phyloP scores from a whole-genome alignment of 2,329 filamentous ascomycete species.

The Diplodia intermedia region DNA sequence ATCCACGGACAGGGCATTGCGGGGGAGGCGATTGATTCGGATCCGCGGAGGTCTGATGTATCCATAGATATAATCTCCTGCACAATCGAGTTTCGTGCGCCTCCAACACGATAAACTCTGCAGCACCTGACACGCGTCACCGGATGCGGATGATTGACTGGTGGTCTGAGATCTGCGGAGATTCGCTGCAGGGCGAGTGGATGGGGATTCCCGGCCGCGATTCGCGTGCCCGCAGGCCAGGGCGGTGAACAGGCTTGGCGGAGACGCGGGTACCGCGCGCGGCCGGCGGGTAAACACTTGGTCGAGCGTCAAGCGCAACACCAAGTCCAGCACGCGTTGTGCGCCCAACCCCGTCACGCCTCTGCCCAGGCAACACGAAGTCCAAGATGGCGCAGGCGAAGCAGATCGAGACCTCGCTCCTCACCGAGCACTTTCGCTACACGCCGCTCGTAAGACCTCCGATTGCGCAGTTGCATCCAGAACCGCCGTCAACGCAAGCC shows the following conservation, averaged over 20 bases:
- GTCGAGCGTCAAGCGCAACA: slow-evolving; percentile 18
- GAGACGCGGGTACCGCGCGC: neutral
- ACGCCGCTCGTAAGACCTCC: slow-evolving; percentile 76
- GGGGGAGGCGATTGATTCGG: slow-evolving; percentile 23
- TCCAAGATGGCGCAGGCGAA: slow-evolving; percentile 51
- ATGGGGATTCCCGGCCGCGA: slow-evolving; percentile 11
- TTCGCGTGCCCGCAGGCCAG: slow-evolving; percentile 17
- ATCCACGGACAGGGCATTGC: slow-evolving; percentile 16
- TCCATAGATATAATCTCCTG: slow-evolving; percentile 28
- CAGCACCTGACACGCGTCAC: slow-evolving; percentile 23
- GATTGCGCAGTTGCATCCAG: neutral
- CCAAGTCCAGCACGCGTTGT: slow-evolving; percentile 6
- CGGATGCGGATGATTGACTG: slow-evolving; percentile 15
- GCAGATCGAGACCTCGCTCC: slow-evolving; percentile 64
- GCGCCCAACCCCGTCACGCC: slow-evolving; percentile 8
- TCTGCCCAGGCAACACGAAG: slow-evolving; percentile 10
- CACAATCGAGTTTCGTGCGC: slow-evolving; percentile 27
- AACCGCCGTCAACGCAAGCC: neutral
- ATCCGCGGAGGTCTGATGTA: slow-evolving; percentile 21
- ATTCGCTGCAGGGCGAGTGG: slow-evolving; percentile 13
- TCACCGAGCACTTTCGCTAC: slow-evolving; percentile 96
- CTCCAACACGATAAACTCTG: slow-evolving; percentile 1
- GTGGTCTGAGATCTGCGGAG: slow-evolving; percentile 25
- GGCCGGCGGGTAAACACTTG: slow-evolving; percentile 27
- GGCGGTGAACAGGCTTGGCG: slow-evolving; percentile 19